Conservation (phyloP, 2,329 filamentous ascomycete genomes). For the Stromatinia cepivora region DNA sequence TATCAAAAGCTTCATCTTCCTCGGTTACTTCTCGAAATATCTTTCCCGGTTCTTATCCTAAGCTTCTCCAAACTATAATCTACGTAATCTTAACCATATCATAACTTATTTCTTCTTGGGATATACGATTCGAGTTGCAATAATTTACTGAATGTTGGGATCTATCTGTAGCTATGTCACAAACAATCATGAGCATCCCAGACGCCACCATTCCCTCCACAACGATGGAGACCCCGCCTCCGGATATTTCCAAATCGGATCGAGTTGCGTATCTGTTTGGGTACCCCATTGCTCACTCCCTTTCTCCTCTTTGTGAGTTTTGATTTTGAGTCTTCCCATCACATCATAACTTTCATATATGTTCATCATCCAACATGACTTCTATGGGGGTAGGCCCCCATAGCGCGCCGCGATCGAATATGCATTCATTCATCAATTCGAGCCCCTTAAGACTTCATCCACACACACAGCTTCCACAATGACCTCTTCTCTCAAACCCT, state of each 20-base stretch:
- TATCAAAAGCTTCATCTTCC: conserved; percentile 8
- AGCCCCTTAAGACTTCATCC: background rate
- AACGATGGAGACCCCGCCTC: conserved; percentile 29
- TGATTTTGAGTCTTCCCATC: background rate
- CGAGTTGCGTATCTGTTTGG: conserved; percentile 54
- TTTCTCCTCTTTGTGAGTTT: conserved; percentile 43
- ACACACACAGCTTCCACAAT: background rate
- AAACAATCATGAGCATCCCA: conserved; percentile 17
- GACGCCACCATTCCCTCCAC: conserved; percentile 17
- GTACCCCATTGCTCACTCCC: conserved; percentile 55
- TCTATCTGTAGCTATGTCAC: conserved; percentile 21
- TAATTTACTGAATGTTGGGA: background rate
- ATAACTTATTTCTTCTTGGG: background rate
- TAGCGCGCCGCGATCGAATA: background rate
- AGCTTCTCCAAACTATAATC: background rate
- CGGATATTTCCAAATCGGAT: conserved; percentile 30
- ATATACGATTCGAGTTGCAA: conserved; percentile 8
- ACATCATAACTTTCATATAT: background rate
- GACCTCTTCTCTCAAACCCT: background rate
- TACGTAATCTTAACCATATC: background rate
- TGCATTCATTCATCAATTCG: background rate
- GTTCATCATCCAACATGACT: background rate
- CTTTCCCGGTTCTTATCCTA: background rate
- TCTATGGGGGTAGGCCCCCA: background rate
- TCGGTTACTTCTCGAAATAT: background rate